A percentile compares a stretch with the other conserved stretches of the same genome.
Conservation (phyloP, 192 early-diverging fungal genomes). For the Linnemannia schmuckeri region DNA sequence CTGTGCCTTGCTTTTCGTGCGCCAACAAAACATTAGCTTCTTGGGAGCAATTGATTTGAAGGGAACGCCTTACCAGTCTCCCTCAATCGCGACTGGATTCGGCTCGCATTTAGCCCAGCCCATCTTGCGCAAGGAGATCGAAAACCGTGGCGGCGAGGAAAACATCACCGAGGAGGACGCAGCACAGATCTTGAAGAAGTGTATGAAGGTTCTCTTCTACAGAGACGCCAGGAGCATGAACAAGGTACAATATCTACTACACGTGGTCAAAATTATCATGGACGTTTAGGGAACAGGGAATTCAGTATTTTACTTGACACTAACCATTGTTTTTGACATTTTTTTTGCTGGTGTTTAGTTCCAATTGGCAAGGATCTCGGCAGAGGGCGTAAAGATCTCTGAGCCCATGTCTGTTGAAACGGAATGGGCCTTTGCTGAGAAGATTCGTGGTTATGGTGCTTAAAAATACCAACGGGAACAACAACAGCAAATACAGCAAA, state of each 20-base stretch:
- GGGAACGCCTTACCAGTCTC: constrained; percentile 93
- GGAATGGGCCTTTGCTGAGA: constrained; percentile 94
- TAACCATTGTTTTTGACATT: background rate
- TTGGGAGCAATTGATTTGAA: constrained; percentile 93
- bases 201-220: constrained; percentile 95
- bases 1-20: no score
- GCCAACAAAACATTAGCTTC: constrained; percentile 60
- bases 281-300: background rate
- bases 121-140: constrained; percentile 91
- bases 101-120: constrained; percentile 93
- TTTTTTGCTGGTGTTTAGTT: constrained; percentile 64
- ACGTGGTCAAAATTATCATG: background rate
- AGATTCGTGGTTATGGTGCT: constrained; percentile 81
- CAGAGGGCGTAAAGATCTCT: constrained; percentile 83
- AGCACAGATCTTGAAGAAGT: constrained; percentile 83
- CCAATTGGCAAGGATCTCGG: constrained; percentile 92
- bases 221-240: constrained; percentile 94
- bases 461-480: constrained; percentile 46
- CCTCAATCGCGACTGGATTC: constrained; percentile 95
- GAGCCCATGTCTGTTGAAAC: constrained; percentile 89
- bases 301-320: background rate
- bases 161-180: constrained; percentile 93
- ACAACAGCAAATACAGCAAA: background rate
- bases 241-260: constrained; percentile 69
- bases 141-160: constrained; percentile 80